Base-by-base conservation (phyloP, 345 rosid genomes). In the Eucalyptus marginata region DNA sequence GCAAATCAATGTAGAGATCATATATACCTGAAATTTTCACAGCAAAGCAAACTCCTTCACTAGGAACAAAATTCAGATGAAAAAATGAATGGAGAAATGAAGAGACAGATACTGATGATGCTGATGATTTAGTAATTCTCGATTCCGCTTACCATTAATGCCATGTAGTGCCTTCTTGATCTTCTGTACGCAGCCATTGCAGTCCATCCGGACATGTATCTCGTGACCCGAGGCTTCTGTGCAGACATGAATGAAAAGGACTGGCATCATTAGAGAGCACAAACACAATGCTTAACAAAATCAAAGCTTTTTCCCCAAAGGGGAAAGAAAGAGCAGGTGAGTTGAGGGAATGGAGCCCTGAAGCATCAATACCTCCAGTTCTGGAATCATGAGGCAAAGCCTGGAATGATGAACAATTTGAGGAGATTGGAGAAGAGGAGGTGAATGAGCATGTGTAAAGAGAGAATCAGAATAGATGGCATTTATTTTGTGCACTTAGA, bases 141-240 rank as follows among this genome's bases (percentile, higher is more conserved):
- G 47, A n/a, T 58, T 43, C 20, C 71, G 31, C 92, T 93, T 88
- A 93, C 98, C 98, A 7, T 92, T 91, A 87, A 96, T 93, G 87
- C 96, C 95, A 79, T 94, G 92, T 12, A 95, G 87, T 1, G 96
- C 95, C 91, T 92, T 96, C 93, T 94, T 96, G 90, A 96, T 94
- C 94, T 96, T 96, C 92, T 95, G 98, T 9, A 96, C 95, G 8
- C 97, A 96, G 14, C 97, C 98, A 5, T 95, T 95, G 87, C 98
- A 96, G 94, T 96, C 97, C 93, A 96, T 93, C 79, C 96, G 95
- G 95, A 96, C 96, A 43, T 93, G 91, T 79, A 96, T 92, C 93
- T 96, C 1, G 94, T 95, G 51, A 96, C 90, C 36, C 91, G 89
- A 91, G 96, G 96, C 88, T 91, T 96, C 96, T 96, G 93, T 6